A percentile compares a stretch with the other conserved stretches of the same genome.
phyloP scores from a whole-genome alignment of 306 rosid genomes.

The Erythrophleum fordii region DNA sequence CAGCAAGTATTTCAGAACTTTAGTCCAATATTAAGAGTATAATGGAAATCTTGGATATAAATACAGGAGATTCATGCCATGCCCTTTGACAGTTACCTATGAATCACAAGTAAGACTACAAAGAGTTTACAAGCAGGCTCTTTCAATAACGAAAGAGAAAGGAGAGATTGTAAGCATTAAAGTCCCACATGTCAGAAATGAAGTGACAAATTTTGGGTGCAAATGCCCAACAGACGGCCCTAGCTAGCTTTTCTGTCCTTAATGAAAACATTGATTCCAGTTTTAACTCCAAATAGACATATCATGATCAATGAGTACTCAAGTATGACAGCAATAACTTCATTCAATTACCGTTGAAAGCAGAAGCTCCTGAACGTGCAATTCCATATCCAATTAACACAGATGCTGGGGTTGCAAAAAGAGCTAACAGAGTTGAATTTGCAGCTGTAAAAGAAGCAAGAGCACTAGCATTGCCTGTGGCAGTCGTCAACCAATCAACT shows the following conservation, averaged over 20 bases:
- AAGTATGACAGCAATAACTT: conserved; percentile 57
- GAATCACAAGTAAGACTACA: background rate
- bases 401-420: conserved; percentile 87
- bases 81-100: background rate
- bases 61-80: conserved; percentile 10
- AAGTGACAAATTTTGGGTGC: background rate
- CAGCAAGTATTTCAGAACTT: background rate
- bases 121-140: background rate
- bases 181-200: background rate
- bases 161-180: background rate
- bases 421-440: conserved; percentile 59
- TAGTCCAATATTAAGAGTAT: conserved; percentile 8
- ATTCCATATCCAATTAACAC: conserved; percentile 93
- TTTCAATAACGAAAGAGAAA: background rate
- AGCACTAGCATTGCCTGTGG: conserved; percentile 66
- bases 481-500: conserved; percentile 84
- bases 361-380: conserved; percentile 87
- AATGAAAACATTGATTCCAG: background rate
- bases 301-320: conserved; percentile 21
- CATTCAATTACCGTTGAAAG: conserved; percentile 87
- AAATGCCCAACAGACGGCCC: background rate
- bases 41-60: conserved; percentile 24
- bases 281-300: background rate
- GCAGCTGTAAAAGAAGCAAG: conserved; percentile 67
- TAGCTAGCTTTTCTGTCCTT: background rate